phyloP scores from a whole-genome alignment of 306 rosid species.

The Cicer chorassanicum region DNA sequence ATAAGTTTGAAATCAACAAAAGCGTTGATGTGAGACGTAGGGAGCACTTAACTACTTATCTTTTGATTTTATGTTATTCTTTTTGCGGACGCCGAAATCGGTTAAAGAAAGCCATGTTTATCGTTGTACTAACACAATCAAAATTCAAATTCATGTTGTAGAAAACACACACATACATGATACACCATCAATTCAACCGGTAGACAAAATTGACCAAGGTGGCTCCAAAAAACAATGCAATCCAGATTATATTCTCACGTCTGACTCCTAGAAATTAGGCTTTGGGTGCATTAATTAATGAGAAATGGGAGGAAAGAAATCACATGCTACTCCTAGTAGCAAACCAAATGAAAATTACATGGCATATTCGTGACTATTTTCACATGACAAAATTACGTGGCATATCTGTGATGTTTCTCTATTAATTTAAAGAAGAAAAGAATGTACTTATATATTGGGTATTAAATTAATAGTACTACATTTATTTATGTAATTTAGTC shows the following conservation, averaged over 20 bases:
- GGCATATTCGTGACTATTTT: no score
- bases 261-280: conserved; percentile 55
- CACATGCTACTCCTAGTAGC: background rate
- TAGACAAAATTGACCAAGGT: conserved; percentile 47
- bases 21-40: no score
- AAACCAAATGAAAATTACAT: background rate
- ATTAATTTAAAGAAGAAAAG: no score
- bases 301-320: conserved; percentile 4
- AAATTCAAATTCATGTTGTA: no score
- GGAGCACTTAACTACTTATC: background rate
- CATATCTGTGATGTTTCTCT: no score
- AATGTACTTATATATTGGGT: no score
- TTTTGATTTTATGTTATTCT: conserved; percentile 39
- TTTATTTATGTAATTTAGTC: no score
- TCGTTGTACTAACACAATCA: conserved; percentile 23
- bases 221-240: conserved; percentile 53
- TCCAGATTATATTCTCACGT: conserved; percentile 38
- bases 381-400: background rate
- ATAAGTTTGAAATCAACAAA: no score
- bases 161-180: no score
- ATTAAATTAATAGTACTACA: no score
- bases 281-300: conserved; percentile 40
- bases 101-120: conserved; percentile 42
- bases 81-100: conserved; percentile 48
- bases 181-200: conserved; percentile 22